Base-by-base conservation (phyloP, 163 green algal genomes). In the Prototheca cutis region DNA sequence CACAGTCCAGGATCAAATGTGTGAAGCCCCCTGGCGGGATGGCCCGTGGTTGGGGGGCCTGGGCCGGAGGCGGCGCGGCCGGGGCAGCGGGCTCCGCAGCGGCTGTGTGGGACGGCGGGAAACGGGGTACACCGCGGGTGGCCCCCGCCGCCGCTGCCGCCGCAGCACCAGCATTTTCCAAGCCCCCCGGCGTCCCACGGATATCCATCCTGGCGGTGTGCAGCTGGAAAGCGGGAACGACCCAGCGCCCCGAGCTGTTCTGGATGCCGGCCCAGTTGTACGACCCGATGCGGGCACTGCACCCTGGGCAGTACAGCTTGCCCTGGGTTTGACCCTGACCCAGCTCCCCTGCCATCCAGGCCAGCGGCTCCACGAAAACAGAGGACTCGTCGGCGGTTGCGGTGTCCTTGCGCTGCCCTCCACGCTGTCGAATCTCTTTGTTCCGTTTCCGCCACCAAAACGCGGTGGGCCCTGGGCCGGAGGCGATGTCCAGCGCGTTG, bases 231-330 rank as follows among this genome's bases (percentile, higher is more conserved):
- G 73, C 83, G 15, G 87, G 87, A 0, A 75, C 83, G 4, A 94
- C 75, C 87, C 87, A 94, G 4, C 59, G 58, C 4, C 81, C 81
- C 2, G 31, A 62, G 63, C 65, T 78, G 70, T 80, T 86, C 58
- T 84, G 83, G 23, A 84, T 85, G 62, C 87, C 87, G 40, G 85
- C 75, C 88, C 88, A 95, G 70, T 90, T 90, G 72, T 90, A 95
- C 1, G 78, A 86, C 1, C 88, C 88, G 49, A 95, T 67, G 0
- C 84, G 70, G 7, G 75, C 69, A 10, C 65, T 61, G 67, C 86
- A 94, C 34, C 68, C 74, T 8, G 80, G 82, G 75, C 88, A 96
- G 78, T 94, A 88, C 32, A 96, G 73, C 72, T 96, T 96, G 23
- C 87, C 87, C 48, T 84, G 67, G 21, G 84, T 68, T 7, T 66